phyloP scores from a whole-genome alignment of 371 early-diverging fungal genomes.

The Actinomortierella wolfii region DNA sequence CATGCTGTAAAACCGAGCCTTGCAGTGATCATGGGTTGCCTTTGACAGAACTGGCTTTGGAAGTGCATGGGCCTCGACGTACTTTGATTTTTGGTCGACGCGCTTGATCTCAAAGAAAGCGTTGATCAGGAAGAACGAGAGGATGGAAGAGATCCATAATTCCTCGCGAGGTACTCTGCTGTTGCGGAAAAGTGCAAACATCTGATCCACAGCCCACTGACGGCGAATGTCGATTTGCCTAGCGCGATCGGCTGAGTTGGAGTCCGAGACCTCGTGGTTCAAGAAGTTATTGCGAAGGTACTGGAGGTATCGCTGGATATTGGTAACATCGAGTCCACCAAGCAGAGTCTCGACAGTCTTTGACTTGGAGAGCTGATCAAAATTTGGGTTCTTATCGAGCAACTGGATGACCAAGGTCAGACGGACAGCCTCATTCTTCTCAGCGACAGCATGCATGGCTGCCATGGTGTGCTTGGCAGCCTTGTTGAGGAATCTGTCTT shows the following conservation, averaged over 20 bases:
- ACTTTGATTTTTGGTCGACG: conserved; percentile 45
- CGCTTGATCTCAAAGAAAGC: conserved; percentile 72
- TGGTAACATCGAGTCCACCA: conserved; percentile 68
- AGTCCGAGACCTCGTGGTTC: conserved; percentile 40
- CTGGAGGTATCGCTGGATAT: conserved; percentile 70
- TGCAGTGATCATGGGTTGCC: conserved; percentile 59
- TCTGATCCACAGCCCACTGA: conserved; percentile 81
- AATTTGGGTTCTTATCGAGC: conserved; percentile 71
- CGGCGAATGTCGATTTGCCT: conserved; percentile 61
- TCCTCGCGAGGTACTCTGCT: conserved; percentile 75
- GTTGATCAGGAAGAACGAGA: conserved; percentile 70
- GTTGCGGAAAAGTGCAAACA: conserved; percentile 75
- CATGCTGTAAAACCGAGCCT: conserved; percentile 61
- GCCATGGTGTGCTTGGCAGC: conserved; percentile 69
- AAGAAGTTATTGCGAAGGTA: conserved; percentile 73
- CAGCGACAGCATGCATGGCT: conserved; percentile 51
- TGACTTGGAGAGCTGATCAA: conserved; percentile 76
- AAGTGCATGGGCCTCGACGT: conserved; percentile 44
- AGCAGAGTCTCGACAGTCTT: conserved; percentile 80
- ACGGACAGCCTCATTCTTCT: conserved; percentile 61
- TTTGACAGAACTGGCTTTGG: conserved; percentile 64
- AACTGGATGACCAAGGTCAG: conserved; percentile 74
- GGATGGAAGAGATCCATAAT: conserved; percentile 64
- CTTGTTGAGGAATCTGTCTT: conserved; percentile 77
- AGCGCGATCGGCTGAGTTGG: conserved; percentile 25